These are phyloP conservation scores for Pyrus communis DNA, from an alignment of 306 rosid genomes.

Conservation along the genomic window DNA sequence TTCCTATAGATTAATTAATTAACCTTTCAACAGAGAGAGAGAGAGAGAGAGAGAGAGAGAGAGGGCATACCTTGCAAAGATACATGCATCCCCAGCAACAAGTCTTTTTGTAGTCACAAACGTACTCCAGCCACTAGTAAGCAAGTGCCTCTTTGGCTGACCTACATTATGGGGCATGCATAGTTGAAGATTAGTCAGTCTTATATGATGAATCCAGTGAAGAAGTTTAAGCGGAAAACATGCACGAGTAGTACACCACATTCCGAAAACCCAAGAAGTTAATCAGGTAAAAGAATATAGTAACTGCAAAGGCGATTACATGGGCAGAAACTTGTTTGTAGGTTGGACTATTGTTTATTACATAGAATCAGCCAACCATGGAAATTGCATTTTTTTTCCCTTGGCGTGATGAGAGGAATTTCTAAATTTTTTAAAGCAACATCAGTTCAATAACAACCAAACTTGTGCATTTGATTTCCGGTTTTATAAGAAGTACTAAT, in stretches of 20 bases:
- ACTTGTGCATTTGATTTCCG: neutral
- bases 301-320: neutral
- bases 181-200: neutral
- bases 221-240: neutral
- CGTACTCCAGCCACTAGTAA: constrained; percentile 73
- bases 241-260: neutral
- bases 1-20: neutral
- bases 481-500: neutral
- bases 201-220: neutral
- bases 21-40: neutral
- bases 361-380: neutral
- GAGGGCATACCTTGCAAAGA: constrained; percentile 47
- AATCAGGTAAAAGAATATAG: neutral
- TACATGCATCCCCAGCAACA: constrained; percentile 55
- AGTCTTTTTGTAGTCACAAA: constrained; percentile 58
- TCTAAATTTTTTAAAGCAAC: neutral
- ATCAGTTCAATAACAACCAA: neutral
- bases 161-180: constrained; percentile 34
- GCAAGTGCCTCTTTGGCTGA: constrained; percentile 59
- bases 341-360: neutral
- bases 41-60: neutral
- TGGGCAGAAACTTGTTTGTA: neutral
- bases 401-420: neutral
- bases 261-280: neutral
- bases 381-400: neutral